phyloP scores from a whole-genome alignment of 1,284 basidiomycete species.

The Ustilago cynodontis region DNA sequence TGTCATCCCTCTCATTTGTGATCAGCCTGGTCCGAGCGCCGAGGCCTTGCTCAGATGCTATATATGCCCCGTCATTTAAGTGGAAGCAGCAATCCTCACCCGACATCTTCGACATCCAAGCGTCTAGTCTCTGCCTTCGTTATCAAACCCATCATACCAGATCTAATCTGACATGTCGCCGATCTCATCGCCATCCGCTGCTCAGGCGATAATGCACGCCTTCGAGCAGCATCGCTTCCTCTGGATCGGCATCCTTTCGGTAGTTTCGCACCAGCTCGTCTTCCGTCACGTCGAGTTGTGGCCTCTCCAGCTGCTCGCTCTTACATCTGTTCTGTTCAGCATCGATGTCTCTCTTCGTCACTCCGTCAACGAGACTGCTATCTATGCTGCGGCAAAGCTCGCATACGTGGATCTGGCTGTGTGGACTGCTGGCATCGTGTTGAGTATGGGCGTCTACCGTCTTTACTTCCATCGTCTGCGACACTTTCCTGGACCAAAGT shows the following conservation, averaged over 20 bases:
- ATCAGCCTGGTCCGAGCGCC: not conserved
- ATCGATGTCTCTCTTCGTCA: constrained; percentile 14
- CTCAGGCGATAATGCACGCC: constrained; percentile 5
- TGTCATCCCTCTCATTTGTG: not conserved
- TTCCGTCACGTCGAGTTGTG: constrained; percentile 29
- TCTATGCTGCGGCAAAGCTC: constrained; percentile 3
- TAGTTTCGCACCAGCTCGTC: constrained; percentile 19
- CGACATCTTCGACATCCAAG: not conserved
- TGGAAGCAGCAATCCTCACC: not conserved
- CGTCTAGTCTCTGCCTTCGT: not conserved
- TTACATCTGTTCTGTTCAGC: constrained; percentile 11
- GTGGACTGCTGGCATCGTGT: constrained; percentile 7
- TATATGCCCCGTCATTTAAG: no score
- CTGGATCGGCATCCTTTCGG: constrained; percentile 5
- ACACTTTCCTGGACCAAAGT: constrained; percentile 39
- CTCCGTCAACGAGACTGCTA: not conserved
- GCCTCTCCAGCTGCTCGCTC: constrained; percentile 20
- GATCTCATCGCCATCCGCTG: not conserved
- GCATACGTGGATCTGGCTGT: constrained; percentile 14
- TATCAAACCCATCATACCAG: not conserved
- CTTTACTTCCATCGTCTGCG: constrained; percentile 43
- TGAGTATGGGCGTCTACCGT: constrained; percentile 41
- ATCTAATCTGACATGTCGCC: not conserved
- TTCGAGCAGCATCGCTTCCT: constrained; percentile 19
- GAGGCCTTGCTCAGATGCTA: not conserved